Evolutionary conservation across 148 eudicot genomes (phyloP), one percentile per base, ranked within the genome.

Genomic region (Hydrangea macrophylla): DNA sequence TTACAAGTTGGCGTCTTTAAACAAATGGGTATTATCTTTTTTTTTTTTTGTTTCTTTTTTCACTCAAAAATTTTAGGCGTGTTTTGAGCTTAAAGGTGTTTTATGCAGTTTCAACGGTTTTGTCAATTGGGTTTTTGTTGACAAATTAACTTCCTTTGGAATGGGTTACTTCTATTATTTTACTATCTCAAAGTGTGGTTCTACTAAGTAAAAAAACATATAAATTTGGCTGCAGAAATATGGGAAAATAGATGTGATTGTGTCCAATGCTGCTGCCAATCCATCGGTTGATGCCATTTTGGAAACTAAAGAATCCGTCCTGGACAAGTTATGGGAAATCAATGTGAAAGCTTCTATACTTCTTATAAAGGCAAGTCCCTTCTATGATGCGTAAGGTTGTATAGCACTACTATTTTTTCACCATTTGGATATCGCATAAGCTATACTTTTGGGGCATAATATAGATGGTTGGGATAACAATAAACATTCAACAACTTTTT

Each of bases 201-300:
- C 28, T 17, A 12, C 40, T 10, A 69, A 40, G 22, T 58, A 17
- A 27, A 57, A 58, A 35, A n/a, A 23, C 36, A 53, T 39, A 20
- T 9, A 5, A 12, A 20, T 56, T 74, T 69, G 60, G 25, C 60
- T 82, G 78, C 87, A 95, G 99, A 89, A 84, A 82, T 89, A 89
- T 69, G 96, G 99, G 8, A 86, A 85, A 79, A 81, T 95, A 48
- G 96, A 95, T n/a, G 92, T 95, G 58, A 51, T 95, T 53, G 84
- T 95, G 73, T 95, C 93, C 45, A 94, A 94, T 79, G 97, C 97
- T 50, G 98, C 98, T 70, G 97, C 80, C 61, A 94, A 88, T 80
- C 98, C 99, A 6, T 31, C 90, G 22, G 75, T 75, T 36, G 84
- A 84, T 70, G 55, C 70, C 59, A 85, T 91, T 39, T 73, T 95